A percentile compares a stretch with the other conserved stretches of the same genome.
phyloP scores from a whole-genome alignment of 2,329 filamentous ascomycete species.

The Ophiostoma quercus region DNA sequence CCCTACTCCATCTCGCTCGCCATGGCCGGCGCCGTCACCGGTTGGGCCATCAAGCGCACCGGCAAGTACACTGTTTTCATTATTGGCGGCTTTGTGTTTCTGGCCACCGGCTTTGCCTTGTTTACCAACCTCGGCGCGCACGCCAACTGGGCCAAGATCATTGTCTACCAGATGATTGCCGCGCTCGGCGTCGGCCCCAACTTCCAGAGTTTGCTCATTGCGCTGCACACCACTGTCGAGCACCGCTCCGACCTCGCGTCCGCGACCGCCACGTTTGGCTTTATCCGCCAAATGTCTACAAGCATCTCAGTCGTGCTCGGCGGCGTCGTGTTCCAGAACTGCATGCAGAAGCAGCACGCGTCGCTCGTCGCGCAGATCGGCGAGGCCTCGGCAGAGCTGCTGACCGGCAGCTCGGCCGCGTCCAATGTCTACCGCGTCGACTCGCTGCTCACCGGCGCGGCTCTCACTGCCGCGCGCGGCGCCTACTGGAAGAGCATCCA shows the following conservation, averaged over 20 bases:
- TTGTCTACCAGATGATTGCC: slow-evolving; percentile 54
- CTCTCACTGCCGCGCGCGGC: slow-evolving; percentile 40
- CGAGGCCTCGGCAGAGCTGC: slow-evolving; percentile 42
- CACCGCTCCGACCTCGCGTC: slow-evolving; percentile 54
- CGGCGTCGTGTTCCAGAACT: slow-evolving; percentile 40
- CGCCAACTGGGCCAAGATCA: slow-evolving; percentile 43
- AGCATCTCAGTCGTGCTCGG: slow-evolving; percentile 56
- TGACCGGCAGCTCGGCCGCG: slow-evolving; percentile 56
- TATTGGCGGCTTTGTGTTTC: slow-evolving; percentile 47
- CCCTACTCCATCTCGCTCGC: slow-evolving; percentile 59
- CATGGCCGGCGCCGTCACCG: slow-evolving; percentile 40
- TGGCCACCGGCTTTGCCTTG: slow-evolving; percentile 55
- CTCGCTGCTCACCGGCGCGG: slow-evolving; percentile 46
- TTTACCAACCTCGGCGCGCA: slow-evolving; percentile 52
- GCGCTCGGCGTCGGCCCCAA: slow-evolving; percentile 59
- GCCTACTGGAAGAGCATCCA: slow-evolving; percentile 48
- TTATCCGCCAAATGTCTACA: slow-evolving; percentile 54
- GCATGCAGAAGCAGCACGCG: slow-evolving; percentile 37
- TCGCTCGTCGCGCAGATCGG: slow-evolving; percentile 31
- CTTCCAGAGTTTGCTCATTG: slow-evolving; percentile 58
- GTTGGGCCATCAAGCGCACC: slow-evolving; percentile 46
- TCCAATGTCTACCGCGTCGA: slow-evolving; percentile 56
- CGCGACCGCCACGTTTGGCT: slow-evolving; percentile 57
- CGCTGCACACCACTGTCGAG: slow-evolving; percentile 58
- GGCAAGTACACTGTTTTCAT: slow-evolving; percentile 56